A percentile compares a stretch with the other conserved stretches of the same genome.
phyloP scores from a whole-genome alignment of 495 filamentous ascomycete genomes.

The Glarea lozoyensis region DNA sequence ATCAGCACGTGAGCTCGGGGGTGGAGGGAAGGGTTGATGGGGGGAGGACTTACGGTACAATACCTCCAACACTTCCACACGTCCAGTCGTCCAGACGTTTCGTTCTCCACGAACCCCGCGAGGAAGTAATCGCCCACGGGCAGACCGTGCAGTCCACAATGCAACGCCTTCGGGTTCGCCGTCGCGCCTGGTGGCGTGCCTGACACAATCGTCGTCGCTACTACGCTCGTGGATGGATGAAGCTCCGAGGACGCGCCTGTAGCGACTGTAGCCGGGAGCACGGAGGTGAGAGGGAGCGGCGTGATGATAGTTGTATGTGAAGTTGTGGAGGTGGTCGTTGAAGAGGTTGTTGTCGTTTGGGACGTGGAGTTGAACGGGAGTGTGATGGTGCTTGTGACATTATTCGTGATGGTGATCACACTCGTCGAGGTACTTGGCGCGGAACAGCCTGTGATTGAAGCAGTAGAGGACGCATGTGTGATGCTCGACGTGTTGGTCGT shows the following conservation, averaged over 20 bases:
- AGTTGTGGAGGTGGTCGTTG: not conserved
- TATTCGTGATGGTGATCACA: not conserved
- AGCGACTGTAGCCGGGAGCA: not conserved
- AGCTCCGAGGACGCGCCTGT: not conserved
- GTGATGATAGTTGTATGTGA: not conserved
- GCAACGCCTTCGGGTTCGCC: slow-evolving; percentile 3
- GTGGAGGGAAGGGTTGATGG: not conserved
- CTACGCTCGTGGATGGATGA: slow-evolving; percentile 1
- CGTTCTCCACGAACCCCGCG: slow-evolving; percentile 13
- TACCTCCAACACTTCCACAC: slow-evolving; percentile 17
- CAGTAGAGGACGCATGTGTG: not conserved
- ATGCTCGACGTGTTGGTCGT: not conserved
- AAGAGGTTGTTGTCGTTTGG: not conserved
- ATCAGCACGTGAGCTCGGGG: not conserved
- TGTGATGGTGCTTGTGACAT: not conserved
- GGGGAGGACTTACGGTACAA: slow-evolving; percentile 22
- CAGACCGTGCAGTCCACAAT: slow-evolving; percentile 21
- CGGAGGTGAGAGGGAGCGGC: slow-evolving; percentile 1
- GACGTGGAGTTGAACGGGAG: not conserved
- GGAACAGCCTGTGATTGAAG: not conserved
- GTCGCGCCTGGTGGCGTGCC: slow-evolving; percentile 6
- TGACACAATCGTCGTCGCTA: slow-evolving; percentile 11
- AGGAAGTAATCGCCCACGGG: slow-evolving; percentile 15
- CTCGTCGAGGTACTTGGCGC: not conserved
- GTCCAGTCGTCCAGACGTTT: slow-evolving; percentile 9